Evolutionary conservation across 371 early-diverging fungal species (phyloP), one percentile per base, ranked within the genome.

Genomic region (Mucor plumbeus): DNA sequence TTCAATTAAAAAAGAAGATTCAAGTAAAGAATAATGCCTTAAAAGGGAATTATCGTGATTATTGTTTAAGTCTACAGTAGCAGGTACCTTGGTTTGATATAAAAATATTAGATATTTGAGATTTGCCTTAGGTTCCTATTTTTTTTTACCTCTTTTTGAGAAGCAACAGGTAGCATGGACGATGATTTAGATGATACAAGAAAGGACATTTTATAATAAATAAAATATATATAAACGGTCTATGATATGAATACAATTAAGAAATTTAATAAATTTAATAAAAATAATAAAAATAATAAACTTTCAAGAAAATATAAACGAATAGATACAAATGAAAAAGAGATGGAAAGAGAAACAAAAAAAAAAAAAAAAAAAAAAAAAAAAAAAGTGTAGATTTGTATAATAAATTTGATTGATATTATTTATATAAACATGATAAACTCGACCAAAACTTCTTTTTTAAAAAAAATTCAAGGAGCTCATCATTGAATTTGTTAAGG

Each of bases 71-170:
- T 14, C 11, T 34, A 34, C 35, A 50, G 48, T 55, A 34, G 0
- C 54, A 53, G 63, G 35, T 31, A 31, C 35, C 50, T 50, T 21
- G 26, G 26, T 50, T 41, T 10, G 1, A 14, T 14, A 9, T 13
- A 21, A 4, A 50, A 21, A 21, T 8, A 50, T 50, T 26, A 50
- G 54, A 11, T 63, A 53, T 39, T 38, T 53, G 54, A 54, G 63
- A 34, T 26, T 8, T 63, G 63, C 36, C 39, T 21, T 8, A 54
- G 33, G 2, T 6, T 26, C 26, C 8, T 21, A 31, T 17, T 33
- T 53, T 53, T 53, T 17, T 21, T 59, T 48, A 59, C 58, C 50
- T 50, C 50, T 26, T 58, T 50, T n/a, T 50, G 48, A 26, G 57
- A 50, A 50, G 50, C 33, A n/a, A 33, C 31, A 41, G 40, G 34